These are phyloP conservation scores for Physcomitrium patens DNA, from an alignment of 225 moss, liverwort and hornwort genomes.

Conservation along the genomic window DNA sequence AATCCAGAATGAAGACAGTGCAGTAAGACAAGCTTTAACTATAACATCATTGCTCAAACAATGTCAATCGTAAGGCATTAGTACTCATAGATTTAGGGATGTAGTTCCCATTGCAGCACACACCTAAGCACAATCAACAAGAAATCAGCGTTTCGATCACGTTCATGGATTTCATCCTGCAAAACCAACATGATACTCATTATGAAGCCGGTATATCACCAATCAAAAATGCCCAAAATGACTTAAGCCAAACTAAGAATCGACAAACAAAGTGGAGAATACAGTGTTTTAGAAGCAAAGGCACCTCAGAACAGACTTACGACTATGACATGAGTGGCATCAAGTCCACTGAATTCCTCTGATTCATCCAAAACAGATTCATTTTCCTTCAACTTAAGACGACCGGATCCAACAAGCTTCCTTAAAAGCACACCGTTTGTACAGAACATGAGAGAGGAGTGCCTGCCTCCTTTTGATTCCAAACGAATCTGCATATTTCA, in stretches of 20 bases:
- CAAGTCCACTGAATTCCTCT: conserved; percentile 71
- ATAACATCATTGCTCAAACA: conserved; percentile 1
- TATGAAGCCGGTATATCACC: background rate
- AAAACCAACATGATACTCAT: conserved; percentile 29
- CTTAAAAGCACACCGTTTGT: conserved; percentile 95
- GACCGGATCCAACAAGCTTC: conserved; percentile 85
- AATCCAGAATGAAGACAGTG: background rate
- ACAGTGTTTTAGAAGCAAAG: conserved; percentile 1
- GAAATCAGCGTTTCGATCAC: conserved; percentile 93
- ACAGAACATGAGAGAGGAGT: conserved; percentile 93
- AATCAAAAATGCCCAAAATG: conserved; percentile 11
- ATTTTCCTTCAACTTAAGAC: conserved; percentile 42
- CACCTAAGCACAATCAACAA: conserved; percentile 81
- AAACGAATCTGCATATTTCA: conserved; percentile 75
- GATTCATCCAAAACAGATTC: conserved; percentile 39
- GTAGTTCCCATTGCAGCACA: conserved; percentile 22
- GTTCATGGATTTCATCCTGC: conserved; percentile 99
- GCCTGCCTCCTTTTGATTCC: conserved; percentile 91
- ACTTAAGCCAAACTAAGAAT: conserved; percentile 13
- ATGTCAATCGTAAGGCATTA: conserved; percentile 26
- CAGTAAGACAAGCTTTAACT: conserved; percentile 17
- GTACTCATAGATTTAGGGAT: conserved; percentile 22
- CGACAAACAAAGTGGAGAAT: conserved; percentile 4
- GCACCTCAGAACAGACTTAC: conserved; percentile 47
- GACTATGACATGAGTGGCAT: conserved; percentile 99